Base-by-base conservation (phyloP, 2,329 filamentous ascomycete genomes). In the Didymella pinodella region DNA sequence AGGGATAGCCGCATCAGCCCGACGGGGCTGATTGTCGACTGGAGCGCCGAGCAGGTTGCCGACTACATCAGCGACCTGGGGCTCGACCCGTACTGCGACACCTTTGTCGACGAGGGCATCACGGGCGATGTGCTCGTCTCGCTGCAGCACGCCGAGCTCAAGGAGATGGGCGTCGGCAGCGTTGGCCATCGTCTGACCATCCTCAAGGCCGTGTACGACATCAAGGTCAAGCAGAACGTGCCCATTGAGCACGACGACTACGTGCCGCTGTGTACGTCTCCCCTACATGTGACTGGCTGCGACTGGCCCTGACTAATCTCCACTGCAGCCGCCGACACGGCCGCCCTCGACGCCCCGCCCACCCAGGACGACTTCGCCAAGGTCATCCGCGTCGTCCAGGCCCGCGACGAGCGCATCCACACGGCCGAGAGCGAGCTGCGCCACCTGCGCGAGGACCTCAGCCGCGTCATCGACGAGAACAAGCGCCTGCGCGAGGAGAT, bases 101-200 rank as follows among this genome's bases (percentile, higher is more conserved):
- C 84, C 22, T 96, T 97, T 75, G 82, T 95, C 78, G 92, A 97
- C 72, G 96, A 99, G 74, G 93, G 92, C 64, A 96, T 99, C 68
- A 90, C 93, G 36, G 95, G 95, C 65, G 93, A 98, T 76, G 94
- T 92, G 51, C 82, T 99, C 63, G 87, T 97, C 57, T 92, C 92
- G 40, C 81, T 99, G 64, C 90, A 91, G 64, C 95, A 98, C 75
- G 91, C 96, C 57, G 94, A 98, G 75, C 82, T 99, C 69, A 97
- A 96, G 79, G 92, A 96, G 74, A 94, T 98, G 88, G 93, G 93
- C 47, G 91, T 99, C 65, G 83, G 84, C 63, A 98, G 94, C 79
- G 92, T 97, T 47, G 95, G 95, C 40, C 95, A 99, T 80, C 89
- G 95, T 60, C 83, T 99, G 70, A 96, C 93, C 22, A 96, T 99